Conservation (phyloP, 1,139 yeast genomes). For the Hansenula lynferdii region DNA sequence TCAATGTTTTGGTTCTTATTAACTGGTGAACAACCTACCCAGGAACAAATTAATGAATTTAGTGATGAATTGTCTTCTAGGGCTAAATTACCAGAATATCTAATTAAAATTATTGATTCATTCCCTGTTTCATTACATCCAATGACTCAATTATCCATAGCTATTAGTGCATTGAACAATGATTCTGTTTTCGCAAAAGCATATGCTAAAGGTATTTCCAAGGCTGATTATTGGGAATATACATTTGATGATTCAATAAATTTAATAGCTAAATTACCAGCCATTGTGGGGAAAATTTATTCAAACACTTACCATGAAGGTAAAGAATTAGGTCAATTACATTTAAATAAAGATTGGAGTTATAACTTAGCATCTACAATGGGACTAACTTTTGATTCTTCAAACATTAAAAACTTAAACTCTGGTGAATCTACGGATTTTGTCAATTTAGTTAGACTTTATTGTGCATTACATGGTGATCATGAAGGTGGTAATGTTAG, state of each 20-base stretch:
- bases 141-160: constrained; percentile 69
- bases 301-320: constrained; percentile 51
- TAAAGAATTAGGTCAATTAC: constrained; percentile 19
- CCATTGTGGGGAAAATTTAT: constrained; percentile 63
- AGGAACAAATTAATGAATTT: constrained; percentile 46
- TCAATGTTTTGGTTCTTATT: constrained; percentile 58
- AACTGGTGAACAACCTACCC: constrained; percentile 60
- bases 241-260: constrained; percentile 62
- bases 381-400: constrained; percentile 23
- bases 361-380: constrained; percentile 23
- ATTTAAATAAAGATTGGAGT: constrained; percentile 23
- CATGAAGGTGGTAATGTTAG: constrained; percentile 45
- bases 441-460: constrained; percentile 36
- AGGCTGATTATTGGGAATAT: constrained; percentile 66
- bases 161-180: constrained; percentile 52
- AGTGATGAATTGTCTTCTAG: constrained; percentile 56
- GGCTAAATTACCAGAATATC: constrained; percentile 52
- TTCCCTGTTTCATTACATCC: constrained; percentile 58
- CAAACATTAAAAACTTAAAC: constrained; percentile 20
- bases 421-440: constrained; percentile 28
- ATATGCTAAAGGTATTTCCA: constrained; percentile 61
- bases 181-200: constrained; percentile 67
- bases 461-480: constrained; percentile 39
- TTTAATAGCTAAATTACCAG: constrained; percentile 61
- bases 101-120: constrained; percentile 45